phyloP scores from a whole-genome alignment of 139 green algal species.

The Micromonas commoda region DNA sequence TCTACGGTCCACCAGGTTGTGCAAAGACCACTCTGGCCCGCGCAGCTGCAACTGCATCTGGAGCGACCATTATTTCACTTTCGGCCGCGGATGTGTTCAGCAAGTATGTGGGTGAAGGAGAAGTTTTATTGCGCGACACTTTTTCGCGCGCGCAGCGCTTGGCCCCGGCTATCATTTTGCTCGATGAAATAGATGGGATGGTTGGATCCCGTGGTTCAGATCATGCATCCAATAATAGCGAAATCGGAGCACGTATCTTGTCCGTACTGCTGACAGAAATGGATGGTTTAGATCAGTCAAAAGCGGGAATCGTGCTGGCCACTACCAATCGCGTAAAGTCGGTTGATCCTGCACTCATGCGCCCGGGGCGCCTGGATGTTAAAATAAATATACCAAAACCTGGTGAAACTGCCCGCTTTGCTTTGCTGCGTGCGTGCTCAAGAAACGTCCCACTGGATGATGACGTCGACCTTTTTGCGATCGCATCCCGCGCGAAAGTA shows the following conservation, averaged over 20 bases:
- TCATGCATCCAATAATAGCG: neutral
- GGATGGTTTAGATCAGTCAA: neutral
- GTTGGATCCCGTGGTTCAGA: neutral
- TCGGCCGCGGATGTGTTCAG: slow-evolving; percentile 15
- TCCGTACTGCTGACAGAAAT: slow-evolving; percentile 18
- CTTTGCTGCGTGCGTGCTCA: neutral
- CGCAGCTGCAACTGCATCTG: slow-evolving; percentile 36
- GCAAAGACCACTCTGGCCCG: slow-evolving; percentile 42
- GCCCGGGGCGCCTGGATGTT: slow-evolving; percentile 4
- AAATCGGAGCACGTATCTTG: neutral
- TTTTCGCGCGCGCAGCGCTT: neutral
- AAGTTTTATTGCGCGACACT: neutral
- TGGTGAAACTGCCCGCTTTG: neutral
- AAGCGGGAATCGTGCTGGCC: slow-evolving; percentile 1
- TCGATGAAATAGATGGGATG: slow-evolving; percentile 23
- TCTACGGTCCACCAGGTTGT: slow-evolving; percentile 40
- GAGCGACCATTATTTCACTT: slow-evolving; percentile 38
- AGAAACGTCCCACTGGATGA: neutral
- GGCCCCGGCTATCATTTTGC: neutral
- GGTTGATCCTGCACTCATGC: slow-evolving; percentile 7
- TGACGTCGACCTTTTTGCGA: neutral
- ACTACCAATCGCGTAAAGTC: slow-evolving; percentile 2
- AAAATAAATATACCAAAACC: neutral
- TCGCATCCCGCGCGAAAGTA: neutral
- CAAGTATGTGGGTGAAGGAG: slow-evolving; percentile 18